Conservation (phyloP, 129 eudicot genomes). For the Gnaphalium uliginosum region DNA sequence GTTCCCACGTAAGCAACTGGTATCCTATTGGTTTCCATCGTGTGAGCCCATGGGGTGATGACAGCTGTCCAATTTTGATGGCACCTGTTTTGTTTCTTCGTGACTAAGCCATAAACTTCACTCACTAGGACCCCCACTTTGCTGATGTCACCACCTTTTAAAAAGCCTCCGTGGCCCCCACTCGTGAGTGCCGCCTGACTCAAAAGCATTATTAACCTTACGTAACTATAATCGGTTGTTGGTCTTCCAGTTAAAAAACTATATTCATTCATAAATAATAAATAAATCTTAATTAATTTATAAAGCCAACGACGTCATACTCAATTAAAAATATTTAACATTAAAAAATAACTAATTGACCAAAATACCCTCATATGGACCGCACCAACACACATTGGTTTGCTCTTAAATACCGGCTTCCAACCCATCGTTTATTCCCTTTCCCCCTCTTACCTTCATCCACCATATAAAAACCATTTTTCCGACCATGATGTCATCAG, state of each 20-base stretch:
- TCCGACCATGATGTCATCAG: conserved; percentile 70
- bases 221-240: conserved; percentile 23
- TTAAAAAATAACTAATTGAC: conserved; percentile 21
- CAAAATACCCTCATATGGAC: conserved; percentile 36
- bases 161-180: conserved; percentile 42
- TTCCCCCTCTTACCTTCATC: conserved; percentile 58
- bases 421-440: conserved; percentile 71
- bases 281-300: background rate
- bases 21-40: conserved; percentile 26
- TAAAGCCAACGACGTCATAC: conserved; percentile 12
- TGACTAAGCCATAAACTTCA: conserved; percentile 52
- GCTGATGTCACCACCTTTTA: conserved; percentile 42
- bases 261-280: background rate
- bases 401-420: conserved; percentile 64
- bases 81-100: conserved; percentile 59
- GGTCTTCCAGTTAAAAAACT: conserved; percentile 16
- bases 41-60: conserved; percentile 1
- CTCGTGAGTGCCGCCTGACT: conserved; percentile 66
- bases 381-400: conserved; percentile 20
- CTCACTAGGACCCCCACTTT: conserved; percentile 39
- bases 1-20: conserved; percentile 32
- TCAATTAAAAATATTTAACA: background rate
- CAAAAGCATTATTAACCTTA: conserved; percentile 44
- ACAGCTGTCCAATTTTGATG: conserved; percentile 36
- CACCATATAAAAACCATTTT: conserved; percentile 32